These are phyloP conservation scores for Huiozyma sinensis DNA, from an alignment of 805 yeast genomes.

Conservation along the genomic window DNA sequence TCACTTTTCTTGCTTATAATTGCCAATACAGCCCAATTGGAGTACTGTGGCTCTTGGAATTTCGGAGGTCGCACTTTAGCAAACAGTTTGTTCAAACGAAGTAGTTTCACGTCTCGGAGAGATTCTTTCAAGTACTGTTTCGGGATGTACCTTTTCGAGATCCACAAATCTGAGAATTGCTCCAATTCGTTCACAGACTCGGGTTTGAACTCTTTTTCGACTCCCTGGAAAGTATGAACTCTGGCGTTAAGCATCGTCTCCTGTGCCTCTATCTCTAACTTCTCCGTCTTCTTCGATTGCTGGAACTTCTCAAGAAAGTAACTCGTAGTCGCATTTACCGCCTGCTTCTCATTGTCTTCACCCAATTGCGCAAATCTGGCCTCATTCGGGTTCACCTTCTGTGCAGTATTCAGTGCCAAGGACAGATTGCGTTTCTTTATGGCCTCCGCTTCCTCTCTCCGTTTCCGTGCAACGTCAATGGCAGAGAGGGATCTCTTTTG, in stretches of 20 bases:
- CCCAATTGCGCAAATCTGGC: not conserved
- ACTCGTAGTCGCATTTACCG: conserved; percentile 11
- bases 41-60: conserved; percentile 54
- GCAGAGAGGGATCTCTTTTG: conserved; percentile 2
- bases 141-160: conserved; percentile 39
- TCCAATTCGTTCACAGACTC: conserved; percentile 35
- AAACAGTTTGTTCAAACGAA: conserved; percentile 47
- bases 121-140: conserved; percentile 26
- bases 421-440: not conserved
- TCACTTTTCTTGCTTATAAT: conserved; percentile 48
- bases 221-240: conserved; percentile 29
- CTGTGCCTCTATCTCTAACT: conserved; percentile 11
- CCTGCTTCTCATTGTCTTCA: not conserved
- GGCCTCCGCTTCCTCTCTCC: not conserved
- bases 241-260: conserved; percentile 27
- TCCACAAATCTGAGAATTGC: conserved; percentile 32
- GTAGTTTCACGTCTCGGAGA: conserved; percentile 40
- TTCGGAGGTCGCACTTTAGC: conserved; percentile 62
- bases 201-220: conserved; percentile 19
- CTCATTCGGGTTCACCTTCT: not conserved
- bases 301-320: conserved; percentile 28
- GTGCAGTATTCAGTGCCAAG: not conserved
- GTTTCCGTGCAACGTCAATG: not conserved
- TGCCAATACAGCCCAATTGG: conserved; percentile 78
- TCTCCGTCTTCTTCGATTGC: conserved; percentile 17